A percentile compares a stretch with the other conserved stretches of the same genome.
Conservation (phyloP, 1,139 yeast genomes). For the Debaryomyces singareniensis region DNA sequence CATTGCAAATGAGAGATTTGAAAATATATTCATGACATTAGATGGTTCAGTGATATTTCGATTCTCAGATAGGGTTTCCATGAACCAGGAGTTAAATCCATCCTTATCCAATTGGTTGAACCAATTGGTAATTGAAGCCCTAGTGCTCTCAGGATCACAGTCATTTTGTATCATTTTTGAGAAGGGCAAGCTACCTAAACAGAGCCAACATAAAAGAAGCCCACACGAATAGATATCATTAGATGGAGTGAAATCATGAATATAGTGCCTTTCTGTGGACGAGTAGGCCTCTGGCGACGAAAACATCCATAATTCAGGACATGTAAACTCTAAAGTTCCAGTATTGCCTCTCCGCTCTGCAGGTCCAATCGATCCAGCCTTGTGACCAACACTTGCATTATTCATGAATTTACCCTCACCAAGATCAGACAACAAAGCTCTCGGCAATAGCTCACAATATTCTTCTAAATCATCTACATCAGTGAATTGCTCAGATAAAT, state of each 20-base stretch:
- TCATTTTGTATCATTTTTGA: slow-evolving; percentile 21
- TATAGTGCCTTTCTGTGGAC: slow-evolving; percentile 17
- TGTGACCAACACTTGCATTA: slow-evolving; percentile 14
- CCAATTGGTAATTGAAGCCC: slow-evolving; percentile 26
- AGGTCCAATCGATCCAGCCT: slow-evolving; percentile 2
- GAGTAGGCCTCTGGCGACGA: slow-evolving; percentile 17
- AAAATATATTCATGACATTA: slow-evolving; percentile 13
- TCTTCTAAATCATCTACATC: slow-evolving; percentile 15
- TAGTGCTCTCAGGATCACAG: slow-evolving; percentile 24
- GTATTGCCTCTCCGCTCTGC: slow-evolving; percentile 52
- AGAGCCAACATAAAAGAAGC: slow-evolving; percentile 66
- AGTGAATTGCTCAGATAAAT: slow-evolving; percentile 7
- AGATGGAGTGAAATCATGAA: slow-evolving; percentile 52
- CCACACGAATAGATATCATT: slow-evolving; percentile 84
- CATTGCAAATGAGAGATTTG: slow-evolving; percentile 23
- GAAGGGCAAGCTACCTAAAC: slow-evolving; percentile 67
- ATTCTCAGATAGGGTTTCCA: not conserved
- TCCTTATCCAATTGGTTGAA: slow-evolving; percentile 15
- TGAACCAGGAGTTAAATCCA: slow-evolving; percentile 23
- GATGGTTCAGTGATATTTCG: not conserved
- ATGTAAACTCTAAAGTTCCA: slow-evolving; percentile 81
- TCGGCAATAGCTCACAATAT: slow-evolving; percentile 42
- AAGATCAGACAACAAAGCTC: slow-evolving; percentile 75
- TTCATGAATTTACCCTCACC: slow-evolving; percentile 81
- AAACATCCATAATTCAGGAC: slow-evolving; percentile 64